A percentile compares a stretch with the other conserved stretches of the same genome.
These are phyloP conservation scores for Talaromyces stipitatus DNA, from an alignment of 495 filamentous ascomycete species.

Conservation along the genomic window DNA sequence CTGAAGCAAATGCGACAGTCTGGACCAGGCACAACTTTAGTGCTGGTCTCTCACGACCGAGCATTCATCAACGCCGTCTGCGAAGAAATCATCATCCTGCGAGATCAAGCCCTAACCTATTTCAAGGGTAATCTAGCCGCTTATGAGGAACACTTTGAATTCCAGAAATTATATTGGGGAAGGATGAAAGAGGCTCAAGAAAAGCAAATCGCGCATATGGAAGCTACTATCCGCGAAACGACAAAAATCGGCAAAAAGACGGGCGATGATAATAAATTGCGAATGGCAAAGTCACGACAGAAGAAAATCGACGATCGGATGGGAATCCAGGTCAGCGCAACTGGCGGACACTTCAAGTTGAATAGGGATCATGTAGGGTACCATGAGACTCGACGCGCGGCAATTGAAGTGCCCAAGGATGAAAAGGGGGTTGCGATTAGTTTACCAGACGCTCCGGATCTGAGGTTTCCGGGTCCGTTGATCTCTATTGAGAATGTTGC, in stretches of 20 bases:
- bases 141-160: slow-evolving; percentile 60
- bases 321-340: slow-evolving; percentile 65
- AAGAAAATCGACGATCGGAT: slow-evolving; percentile 75
- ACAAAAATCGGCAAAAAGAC: slow-evolving; percentile 60
- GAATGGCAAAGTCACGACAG: slow-evolving; percentile 68
- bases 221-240: slow-evolving; percentile 63
- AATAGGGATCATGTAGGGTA: slow-evolving; percentile 63
- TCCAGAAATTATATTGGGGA: slow-evolving; percentile 54
- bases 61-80: slow-evolving; percentile 65
- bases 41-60: slow-evolving; percentile 76
- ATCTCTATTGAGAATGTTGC: slow-evolving; percentile 57
- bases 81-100: slow-evolving; percentile 67
- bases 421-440: slow-evolving; percentile 50
- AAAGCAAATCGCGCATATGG: slow-evolving; percentile 65
- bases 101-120: slow-evolving; percentile 48
- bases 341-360: slow-evolving; percentile 67
- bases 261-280: slow-evolving; percentile 72
- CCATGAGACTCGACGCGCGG: slow-evolving; percentile 45
- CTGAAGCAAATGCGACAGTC: slow-evolving; percentile 43
- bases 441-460: slow-evolving; percentile 52
- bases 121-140: slow-evolving; percentile 64
- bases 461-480: slow-evolving; percentile 67
- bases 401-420: slow-evolving; percentile 62
- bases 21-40: slow-evolving; percentile 36
- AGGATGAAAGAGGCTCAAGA: slow-evolving; percentile 75